These are phyloP conservation scores for Vitis hybrid DNA, from an alignment of 177 flowering plant species.

Conservation along the genomic window DNA sequence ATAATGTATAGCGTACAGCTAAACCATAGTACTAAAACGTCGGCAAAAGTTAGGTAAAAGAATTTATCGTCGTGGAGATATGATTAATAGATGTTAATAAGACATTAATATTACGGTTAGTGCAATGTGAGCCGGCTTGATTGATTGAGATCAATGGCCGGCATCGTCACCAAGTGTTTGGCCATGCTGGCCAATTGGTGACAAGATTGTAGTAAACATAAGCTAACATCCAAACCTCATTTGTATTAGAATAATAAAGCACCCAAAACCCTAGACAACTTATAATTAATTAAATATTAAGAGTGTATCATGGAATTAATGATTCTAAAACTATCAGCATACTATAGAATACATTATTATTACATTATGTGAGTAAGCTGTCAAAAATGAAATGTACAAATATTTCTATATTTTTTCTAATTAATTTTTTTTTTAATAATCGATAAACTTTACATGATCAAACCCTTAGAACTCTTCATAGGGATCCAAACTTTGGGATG, in stretches of 20 bases:
- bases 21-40: slow-evolving; percentile 14
- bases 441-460: too few relatives aligned
- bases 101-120: slow-evolving; percentile 22
- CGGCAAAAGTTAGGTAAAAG: slow-evolving; percentile 22
- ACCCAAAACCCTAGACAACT: slow-evolving; percentile 8
- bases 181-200: slow-evolving; percentile 20
- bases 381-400: too few relatives aligned
- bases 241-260: neutral
- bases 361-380: too few relatives aligned
- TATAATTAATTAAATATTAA: slow-evolving; percentile 4
- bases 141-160: slow-evolving; percentile 18
- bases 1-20: slow-evolving; percentile 4
- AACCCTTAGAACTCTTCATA: too few relatives aligned
- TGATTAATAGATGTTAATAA: slow-evolving; percentile 22
- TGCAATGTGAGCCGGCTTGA: slow-evolving; percentile 22
- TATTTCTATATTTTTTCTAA: too few relatives aligned
- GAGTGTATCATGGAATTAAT: neutral
- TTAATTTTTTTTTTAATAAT: too few relatives aligned
- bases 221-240: slow-evolving; percentile 15
- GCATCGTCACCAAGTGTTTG: slow-evolving; percentile 10
- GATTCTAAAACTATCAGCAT: neutral
- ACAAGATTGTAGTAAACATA: slow-evolving; percentile 21
- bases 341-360: neutral
- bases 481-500: too few relatives aligned
- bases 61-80: neutral